Base-by-base conservation (phyloP, 2,329 filamentous ascomycete genomes). In the Emericellopsis atlantica region DNA sequence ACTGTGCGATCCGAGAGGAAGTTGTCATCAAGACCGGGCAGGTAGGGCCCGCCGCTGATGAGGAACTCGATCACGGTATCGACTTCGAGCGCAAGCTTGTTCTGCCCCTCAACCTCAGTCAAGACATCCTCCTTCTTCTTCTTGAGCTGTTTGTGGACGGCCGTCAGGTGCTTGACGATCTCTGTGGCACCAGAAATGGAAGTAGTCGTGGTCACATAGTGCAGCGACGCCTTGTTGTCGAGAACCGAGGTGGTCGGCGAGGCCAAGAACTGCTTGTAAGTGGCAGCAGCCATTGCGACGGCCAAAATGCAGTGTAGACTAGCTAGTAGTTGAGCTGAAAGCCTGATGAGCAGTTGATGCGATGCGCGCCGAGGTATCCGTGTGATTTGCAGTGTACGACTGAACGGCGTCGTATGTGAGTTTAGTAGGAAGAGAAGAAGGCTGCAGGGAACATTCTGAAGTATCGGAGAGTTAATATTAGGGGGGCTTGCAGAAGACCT, bases 21-120 rank as follows among this genome's bases (percentile, higher is more conserved):
- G 66, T 95, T 95, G 68, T 95, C 88, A 54, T 96, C 90, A 38
- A 98, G 70, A 37, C 79, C 79, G 5, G 90, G 90, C 42, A 96
- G 74, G 65, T 92, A 96, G 48, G 81, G 74, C 48, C 88, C 90
- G 49, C 90, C 92, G 47, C 83, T 80, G 46, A 72, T 78, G 43
- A 80, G 58, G 59, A 98, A 95, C 56, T 93, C 83, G 37, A 96
- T 64, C 2, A 78, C 79, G 21, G 86, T 92, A 54, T 94, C 83
- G 37, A 88, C 70, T 61, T 96, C 89, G 43, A 89, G 69, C 57
- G 94, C 89, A 48, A 93, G 63, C 36, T 78, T 75, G 59, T 78
- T 73, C 42, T 70, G 59, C 45, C 79, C 79, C 57, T 95, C 84
- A 40, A 96, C 72, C 22, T 75, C 69, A 54, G 76, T 78, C 47